Evolutionary conservation across 2,329 filamentous ascomycete species (phyloP).

Genomic region (Juglanconis oblonga): DNA sequence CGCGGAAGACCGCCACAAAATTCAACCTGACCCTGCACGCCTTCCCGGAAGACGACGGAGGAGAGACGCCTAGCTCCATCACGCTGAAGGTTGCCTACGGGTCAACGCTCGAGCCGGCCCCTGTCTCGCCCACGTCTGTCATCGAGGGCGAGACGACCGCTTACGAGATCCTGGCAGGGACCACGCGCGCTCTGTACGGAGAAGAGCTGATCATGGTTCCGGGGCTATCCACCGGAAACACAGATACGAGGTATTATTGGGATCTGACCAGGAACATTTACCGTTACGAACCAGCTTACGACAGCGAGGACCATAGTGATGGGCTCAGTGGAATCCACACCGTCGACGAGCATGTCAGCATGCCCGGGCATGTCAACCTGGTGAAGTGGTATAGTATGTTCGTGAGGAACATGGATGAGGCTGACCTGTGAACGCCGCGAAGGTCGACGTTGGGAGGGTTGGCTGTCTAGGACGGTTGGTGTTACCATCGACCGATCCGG

Average conservation of each 20-base stretch:
- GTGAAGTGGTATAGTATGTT: conserved; percentile 38
- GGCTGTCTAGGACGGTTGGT: too few relatives aligned
- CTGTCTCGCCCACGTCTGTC: conserved; percentile 46
- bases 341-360: conserved; percentile 38
- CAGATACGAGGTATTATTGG: conserved; percentile 48
- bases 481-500: too few relatives aligned
- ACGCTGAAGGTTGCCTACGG: conserved; percentile 35
- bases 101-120: conserved; percentile 49
- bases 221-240: conserved; percentile 48
- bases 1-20: conserved; percentile 48
- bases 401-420: conserved; percentile 41
- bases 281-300: conserved; percentile 43
- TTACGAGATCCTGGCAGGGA: conserved; percentile 51
- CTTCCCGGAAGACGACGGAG: conserved; percentile 31
- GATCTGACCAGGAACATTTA: conserved; percentile 45
- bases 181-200: conserved; percentile 46
- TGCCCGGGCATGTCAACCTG: conserved; percentile 31
- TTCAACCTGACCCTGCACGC: conserved; percentile 56
- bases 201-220: conserved; percentile 52
- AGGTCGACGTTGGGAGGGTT: too few relatives aligned
- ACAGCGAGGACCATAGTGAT: conserved; percentile 23
- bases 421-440: conserved; percentile 22
- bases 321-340: conserved; percentile 35
- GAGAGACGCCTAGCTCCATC: conserved; percentile 36
- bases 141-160: conserved; percentile 32